Evolutionary conservation across 352 stramenopile species (phyloP).

Genomic region (Pythium chondricola): DNA sequence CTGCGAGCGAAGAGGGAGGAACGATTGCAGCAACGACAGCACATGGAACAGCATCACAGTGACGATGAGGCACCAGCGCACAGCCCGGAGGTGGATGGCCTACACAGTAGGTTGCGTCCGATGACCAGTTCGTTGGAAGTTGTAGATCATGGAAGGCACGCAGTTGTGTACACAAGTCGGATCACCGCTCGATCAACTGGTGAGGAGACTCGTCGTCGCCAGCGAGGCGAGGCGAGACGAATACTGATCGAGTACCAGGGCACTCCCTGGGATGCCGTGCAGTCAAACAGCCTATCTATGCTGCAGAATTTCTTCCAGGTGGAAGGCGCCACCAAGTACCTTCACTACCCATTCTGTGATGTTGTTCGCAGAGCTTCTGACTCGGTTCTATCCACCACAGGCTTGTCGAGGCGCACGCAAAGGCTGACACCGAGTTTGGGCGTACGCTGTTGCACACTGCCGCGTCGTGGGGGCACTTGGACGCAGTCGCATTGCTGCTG

Average conservation of each 20-base stretch:
- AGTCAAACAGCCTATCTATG: slow-evolving; percentile 36
- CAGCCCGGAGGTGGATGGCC: not conserved
- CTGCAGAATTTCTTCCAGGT: slow-evolving; percentile 58
- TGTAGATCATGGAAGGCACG: no score
- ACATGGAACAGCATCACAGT: slow-evolving; percentile 10
- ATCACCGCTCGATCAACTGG: slow-evolving; percentile 4
- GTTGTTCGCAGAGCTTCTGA: not conserved
- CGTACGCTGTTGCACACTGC: slow-evolving; percentile 60
- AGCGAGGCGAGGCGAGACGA: slow-evolving; percentile 49
- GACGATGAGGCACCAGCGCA: not conserved
- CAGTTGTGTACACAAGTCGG: not conserved
- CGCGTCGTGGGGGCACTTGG: slow-evolving; percentile 30
- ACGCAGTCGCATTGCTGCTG: slow-evolving; percentile 35
- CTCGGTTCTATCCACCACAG: no score
- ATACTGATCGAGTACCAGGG: slow-evolving; percentile 46
- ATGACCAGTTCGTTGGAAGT: not conserved
- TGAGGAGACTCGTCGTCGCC: slow-evolving; percentile 27
- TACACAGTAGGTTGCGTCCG: not conserved
- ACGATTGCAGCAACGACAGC: slow-evolving; percentile 24
- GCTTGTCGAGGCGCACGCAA: slow-evolving; percentile 36
- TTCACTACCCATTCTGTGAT: not conserved
- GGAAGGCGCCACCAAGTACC: slow-evolving; percentile 34
- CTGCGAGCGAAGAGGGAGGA: slow-evolving; percentile 60
- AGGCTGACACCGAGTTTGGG: slow-evolving; percentile 36
- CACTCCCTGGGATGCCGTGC: slow-evolving; percentile 50